Evolutionary conservation across 345 rosid genomes (phyloP), one percentile per base, ranked within the genome.

Genomic region (Moricandia moricandioides): DNA sequence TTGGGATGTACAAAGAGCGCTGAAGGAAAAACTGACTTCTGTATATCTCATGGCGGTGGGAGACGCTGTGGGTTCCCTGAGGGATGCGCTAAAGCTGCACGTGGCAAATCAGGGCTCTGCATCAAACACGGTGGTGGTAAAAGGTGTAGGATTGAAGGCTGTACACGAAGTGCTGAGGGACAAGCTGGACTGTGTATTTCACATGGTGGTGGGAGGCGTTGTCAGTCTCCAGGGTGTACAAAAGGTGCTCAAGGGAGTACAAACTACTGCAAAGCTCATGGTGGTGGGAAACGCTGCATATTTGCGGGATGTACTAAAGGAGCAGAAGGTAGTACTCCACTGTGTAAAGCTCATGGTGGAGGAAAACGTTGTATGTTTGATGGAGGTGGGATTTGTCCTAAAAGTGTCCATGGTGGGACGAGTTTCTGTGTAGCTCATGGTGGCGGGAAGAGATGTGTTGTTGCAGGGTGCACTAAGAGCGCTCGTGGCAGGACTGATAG

Each of bases 191-290:
- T 94, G 73, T 94, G 99, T 83, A 94, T 94, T 62, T 94, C 97
- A 14, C 99, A 91, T 16, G 99, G 99, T 18, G 99, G 99, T 70
- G 99, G 99, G 21, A 79, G 92, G 10, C 94, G 97, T 72, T 94
- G 99, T 82, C 93, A 85, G 54, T 67, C 74, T 66, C 59, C 63
- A 10, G 86, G 67, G 0, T 94, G 99, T 80, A 45, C 61, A 0
- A 94, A 94, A 79, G 99, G 99, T 52, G 92, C 98, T 72, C 98
- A 94, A 76, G 97, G 97, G n/a, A 94, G 97, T 77, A 94, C 97
- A 3, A 74, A 84, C 84, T 90, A 78, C 16, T 94, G 97, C 85
- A 94, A 94, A 83, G 97, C 97, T 26, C 98, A 94, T 21, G 98
- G 98, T 21, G 97, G 98, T 9, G 98, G 98, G 9, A 91, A 91